phyloP scores from a whole-genome alignment of 345 rosid species.

The Hibiscus trionum region DNA sequence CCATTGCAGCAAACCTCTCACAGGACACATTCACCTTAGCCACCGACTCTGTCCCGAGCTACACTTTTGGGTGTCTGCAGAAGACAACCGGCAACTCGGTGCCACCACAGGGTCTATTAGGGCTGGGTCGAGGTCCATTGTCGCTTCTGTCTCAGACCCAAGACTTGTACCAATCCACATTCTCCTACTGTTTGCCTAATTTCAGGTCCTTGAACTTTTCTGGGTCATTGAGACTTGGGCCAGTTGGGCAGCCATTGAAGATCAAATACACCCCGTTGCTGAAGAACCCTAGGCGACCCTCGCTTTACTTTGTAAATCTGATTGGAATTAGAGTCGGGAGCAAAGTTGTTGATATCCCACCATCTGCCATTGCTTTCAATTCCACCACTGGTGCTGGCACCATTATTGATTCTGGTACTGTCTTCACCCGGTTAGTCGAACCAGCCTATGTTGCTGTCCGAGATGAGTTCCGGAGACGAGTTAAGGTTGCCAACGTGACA shows the following conservation, averaged over 20 bases:
- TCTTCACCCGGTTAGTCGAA: slow-evolving; percentile 61
- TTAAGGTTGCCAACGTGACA: slow-evolving; percentile 47
- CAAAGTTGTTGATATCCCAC: slow-evolving; percentile 60
- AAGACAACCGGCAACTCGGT: slow-evolving; percentile 56
- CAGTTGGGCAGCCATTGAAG: slow-evolving; percentile 55
- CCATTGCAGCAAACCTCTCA: slow-evolving; percentile 53
- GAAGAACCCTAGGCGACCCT: slow-evolving; percentile 71
- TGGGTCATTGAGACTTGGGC: slow-evolving; percentile 83
- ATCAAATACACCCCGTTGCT: slow-evolving; percentile 79
- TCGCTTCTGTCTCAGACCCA: slow-evolving; percentile 77
- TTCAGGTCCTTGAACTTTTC: slow-evolving; percentile 66
- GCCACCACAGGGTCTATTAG: slow-evolving; percentile 83
- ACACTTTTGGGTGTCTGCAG: slow-evolving; percentile 78
- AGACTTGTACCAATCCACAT: slow-evolving; percentile 56
- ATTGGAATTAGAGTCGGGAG: slow-evolving; percentile 65
- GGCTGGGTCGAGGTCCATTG: slow-evolving; percentile 80
- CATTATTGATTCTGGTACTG: slow-evolving; percentile 88
- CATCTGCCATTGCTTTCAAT: slow-evolving; percentile 60
- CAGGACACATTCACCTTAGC: slow-evolving; percentile 64
- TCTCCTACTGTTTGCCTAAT: slow-evolving; percentile 87
- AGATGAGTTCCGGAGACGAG: slow-evolving; percentile 54
- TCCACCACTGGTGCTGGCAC: slow-evolving; percentile 80
- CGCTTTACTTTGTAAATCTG: slow-evolving; percentile 81
- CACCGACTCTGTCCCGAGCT: slow-evolving; percentile 45
- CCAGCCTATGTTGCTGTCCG: slow-evolving; percentile 75